Conservation (phyloP, 164 flowering plant genomes). For the Macadamia integrifolia region DNA sequence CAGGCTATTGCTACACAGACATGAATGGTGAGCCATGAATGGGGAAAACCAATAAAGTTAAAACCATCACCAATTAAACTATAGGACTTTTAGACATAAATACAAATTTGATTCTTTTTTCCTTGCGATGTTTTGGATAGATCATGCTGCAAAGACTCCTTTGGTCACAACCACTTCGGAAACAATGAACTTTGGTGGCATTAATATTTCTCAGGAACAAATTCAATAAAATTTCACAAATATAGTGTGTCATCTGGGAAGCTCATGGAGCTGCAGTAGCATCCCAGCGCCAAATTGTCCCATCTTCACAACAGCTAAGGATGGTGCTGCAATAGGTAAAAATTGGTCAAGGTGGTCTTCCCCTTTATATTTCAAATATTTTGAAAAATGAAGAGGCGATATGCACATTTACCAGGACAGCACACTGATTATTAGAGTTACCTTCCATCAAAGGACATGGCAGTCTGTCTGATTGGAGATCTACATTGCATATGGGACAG, state of each 20-base stretch:
- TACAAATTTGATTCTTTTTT: too few species aligned
- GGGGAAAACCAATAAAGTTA: too few species aligned
- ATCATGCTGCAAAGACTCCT: too few species aligned
- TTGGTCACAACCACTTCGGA: too few species aligned
- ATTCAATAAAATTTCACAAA: neutral
- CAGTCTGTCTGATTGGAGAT: slow-evolving; percentile 90
- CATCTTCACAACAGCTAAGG: slow-evolving; percentile 93
- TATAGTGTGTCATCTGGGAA: neutral
- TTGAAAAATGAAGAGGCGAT: neutral
- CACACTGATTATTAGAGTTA: slow-evolving; percentile 10
- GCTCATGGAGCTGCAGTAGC: slow-evolving; percentile 25
- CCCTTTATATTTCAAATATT: neutral
- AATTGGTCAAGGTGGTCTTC: too few species aligned
- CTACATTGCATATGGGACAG: slow-evolving; percentile 77
- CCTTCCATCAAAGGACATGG: slow-evolving; percentile 98
- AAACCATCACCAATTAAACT: too few species aligned
- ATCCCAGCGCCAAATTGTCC: slow-evolving; percentile 99
- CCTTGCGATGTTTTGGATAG: too few species aligned
- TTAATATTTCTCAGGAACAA: neutral
- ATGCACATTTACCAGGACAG: neutral
- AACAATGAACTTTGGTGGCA: too few species aligned
- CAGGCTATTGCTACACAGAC: too few species aligned
- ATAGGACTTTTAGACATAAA: too few species aligned
- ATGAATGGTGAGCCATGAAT: too few species aligned
- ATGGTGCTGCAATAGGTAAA: slow-evolving; percentile 58